phyloP scores from a whole-genome alignment of 78 protist genomes.

The Dictyostelium capitatum region DNA sequence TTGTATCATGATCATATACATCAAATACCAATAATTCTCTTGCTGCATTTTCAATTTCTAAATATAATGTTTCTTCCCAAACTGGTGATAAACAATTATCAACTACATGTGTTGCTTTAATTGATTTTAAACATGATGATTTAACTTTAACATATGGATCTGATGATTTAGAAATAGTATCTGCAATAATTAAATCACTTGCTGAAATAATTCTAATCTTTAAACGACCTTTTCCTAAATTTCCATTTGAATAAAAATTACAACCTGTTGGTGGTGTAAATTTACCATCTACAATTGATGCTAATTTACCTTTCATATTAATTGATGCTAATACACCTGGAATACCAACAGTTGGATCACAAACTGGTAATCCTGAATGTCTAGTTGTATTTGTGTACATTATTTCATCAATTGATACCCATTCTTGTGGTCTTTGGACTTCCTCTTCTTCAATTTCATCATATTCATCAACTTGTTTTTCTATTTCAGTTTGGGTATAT shows the following conservation, averaged over 20 bases:
- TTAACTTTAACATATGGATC: constrained; percentile 31
- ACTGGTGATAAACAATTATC: neutral
- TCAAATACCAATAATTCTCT: constrained; percentile 1
- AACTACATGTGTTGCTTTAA: neutral
- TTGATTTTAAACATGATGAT: neutral
- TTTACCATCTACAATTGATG: neutral
- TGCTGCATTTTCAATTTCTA: neutral
- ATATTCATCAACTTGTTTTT: too few relatives aligned
- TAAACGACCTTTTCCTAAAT: neutral
- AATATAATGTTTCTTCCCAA: neutral
- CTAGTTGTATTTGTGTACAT: neutral
- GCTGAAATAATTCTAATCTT: constrained; percentile 9
- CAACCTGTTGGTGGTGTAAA: neutral
- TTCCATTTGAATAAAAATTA: neutral
- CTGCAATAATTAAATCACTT: neutral
- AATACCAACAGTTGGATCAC: neutral
- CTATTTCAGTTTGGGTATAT: too few relatives aligned
- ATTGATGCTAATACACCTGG: neutral
- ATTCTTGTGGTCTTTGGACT: neutral
- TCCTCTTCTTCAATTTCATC: too few relatives aligned
- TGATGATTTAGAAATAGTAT: neutral
- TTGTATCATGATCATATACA: constrained; percentile 46
- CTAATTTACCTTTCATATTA: neutral
- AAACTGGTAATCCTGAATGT: neutral
- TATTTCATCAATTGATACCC: neutral